Evolutionary conservation across 805 yeast species (phyloP).

Genomic region (Lachancea meyersii): DNA sequence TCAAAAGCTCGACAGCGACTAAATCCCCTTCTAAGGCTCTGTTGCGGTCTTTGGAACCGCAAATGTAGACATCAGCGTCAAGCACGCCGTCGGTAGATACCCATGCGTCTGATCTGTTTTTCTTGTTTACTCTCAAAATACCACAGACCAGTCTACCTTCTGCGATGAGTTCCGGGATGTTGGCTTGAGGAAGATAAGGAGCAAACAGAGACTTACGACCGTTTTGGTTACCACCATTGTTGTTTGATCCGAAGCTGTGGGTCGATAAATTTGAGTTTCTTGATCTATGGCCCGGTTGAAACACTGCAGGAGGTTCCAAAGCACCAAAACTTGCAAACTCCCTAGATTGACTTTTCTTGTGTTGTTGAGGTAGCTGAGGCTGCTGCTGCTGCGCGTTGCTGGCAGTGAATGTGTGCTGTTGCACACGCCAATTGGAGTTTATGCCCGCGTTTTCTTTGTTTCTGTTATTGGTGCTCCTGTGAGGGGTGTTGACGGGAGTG

Average conservation of each 20-base stretch:
- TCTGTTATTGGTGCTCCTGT: slow-evolving; percentile 29
- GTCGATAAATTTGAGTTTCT: slow-evolving; percentile 66
- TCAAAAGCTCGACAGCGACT: slow-evolving; percentile 90
- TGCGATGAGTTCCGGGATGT: slow-evolving; percentile 79
- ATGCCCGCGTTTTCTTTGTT: slow-evolving; percentile 35
- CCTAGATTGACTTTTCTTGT: slow-evolving; percentile 26
- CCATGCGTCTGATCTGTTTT: slow-evolving; percentile 95
- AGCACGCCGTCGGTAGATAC: slow-evolving; percentile 94
- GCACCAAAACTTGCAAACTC: slow-evolving; percentile 21
- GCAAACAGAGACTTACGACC: slow-evolving; percentile 81
- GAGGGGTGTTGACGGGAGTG: slow-evolving; percentile 24
- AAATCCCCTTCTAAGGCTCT: slow-evolving; percentile 95
- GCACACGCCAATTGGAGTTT: slow-evolving; percentile 62
- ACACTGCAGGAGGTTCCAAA: slow-evolving; percentile 33
- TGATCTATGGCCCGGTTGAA: slow-evolving; percentile 78
- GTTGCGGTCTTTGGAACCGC: slow-evolving; percentile 97
- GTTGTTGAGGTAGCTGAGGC: slow-evolving; percentile 32
- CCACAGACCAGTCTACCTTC: slow-evolving; percentile 94
- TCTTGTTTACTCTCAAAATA: slow-evolving; percentile 86
- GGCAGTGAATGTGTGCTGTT: slow-evolving; percentile 36
- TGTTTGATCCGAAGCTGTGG: slow-evolving; percentile 38
- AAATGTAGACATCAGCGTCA: slow-evolving; percentile 94
- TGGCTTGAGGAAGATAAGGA: slow-evolving; percentile 90
- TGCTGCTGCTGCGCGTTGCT: slow-evolving; percentile 35
- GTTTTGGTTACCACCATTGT: slow-evolving; percentile 38